A percentile compares a stretch with the other conserved stretches of the same genome.
phyloP scores from a whole-genome alignment of 345 rosid genomes.

The Angophora floribunda region DNA sequence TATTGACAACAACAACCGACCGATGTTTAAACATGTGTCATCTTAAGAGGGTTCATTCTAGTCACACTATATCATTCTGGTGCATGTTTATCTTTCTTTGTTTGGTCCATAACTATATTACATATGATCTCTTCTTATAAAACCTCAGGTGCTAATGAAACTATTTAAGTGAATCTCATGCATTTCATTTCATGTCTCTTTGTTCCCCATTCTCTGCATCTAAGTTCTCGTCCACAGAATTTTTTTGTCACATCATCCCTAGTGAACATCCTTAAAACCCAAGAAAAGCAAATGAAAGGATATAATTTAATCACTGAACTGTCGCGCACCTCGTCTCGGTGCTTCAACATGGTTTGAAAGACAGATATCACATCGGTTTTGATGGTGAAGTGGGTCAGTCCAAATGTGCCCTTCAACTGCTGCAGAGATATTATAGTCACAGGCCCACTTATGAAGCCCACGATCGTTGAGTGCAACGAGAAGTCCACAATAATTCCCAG shows the following conservation, averaged over 20 bases:
- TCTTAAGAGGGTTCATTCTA: too few species aligned
- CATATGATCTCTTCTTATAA: too few species aligned
- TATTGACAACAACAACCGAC: too few species aligned
- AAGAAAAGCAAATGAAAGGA: neutral
- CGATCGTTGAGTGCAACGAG: slow-evolving; percentile 72
- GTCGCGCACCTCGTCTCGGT: slow-evolving; percentile 41
- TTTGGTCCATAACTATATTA: too few species aligned
- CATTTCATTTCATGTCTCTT: neutral
- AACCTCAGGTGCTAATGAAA: too few species aligned
- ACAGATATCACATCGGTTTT: slow-evolving; percentile 65
- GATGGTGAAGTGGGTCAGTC: slow-evolving; percentile 48
- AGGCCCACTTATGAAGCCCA: slow-evolving; percentile 88
- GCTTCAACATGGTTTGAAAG: slow-evolving; percentile 22
- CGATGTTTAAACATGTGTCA: neutral
- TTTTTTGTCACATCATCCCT: neutral
- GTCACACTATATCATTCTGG: too few species aligned
- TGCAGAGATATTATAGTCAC: slow-evolving; percentile 62
- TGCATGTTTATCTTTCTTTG: too few species aligned
- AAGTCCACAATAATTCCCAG: slow-evolving; percentile 80
- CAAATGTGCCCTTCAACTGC: slow-evolving; percentile 73
- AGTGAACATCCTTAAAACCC: neutral
- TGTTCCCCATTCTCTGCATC: neutral
- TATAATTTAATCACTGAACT: too few species aligned
- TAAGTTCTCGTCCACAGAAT: neutral
- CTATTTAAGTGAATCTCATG: too few species aligned